phyloP scores from a whole-genome alignment of 202 grass and related monocot genomes.

The Zizania palustris region DNA sequence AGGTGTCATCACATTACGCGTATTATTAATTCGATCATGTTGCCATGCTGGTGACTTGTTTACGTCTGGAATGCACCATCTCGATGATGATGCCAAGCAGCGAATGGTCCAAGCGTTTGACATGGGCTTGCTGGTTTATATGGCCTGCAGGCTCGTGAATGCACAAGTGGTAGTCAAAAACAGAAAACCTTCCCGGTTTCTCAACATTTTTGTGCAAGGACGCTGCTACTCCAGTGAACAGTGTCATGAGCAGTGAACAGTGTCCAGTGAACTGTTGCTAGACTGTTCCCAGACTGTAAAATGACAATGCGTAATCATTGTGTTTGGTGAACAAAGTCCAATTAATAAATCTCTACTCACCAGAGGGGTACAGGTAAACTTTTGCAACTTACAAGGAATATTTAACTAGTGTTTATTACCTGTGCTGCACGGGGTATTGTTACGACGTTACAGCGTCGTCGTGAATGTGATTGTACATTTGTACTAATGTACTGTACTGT shows the following conservation, averaged over 20 bases:
- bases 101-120: neutral
- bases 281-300: neutral
- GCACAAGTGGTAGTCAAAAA: neutral
- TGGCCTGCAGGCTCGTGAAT: neutral
- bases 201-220: neutral
- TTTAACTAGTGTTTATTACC: neutral
- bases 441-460: neutral
- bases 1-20: slow-evolving; percentile 9
- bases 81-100: neutral
- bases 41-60: neutral
- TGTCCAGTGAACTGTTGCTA: neutral
- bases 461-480: slow-evolving; percentile 1
- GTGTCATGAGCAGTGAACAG: neutral
- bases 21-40: slow-evolving; percentile 17
- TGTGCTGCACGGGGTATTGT: neutral
- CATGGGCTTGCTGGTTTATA: neutral
- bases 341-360: neutral
- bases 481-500: no score
- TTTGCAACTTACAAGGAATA: neutral
- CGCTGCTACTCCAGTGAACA: no score
- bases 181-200: neutral
- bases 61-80: neutral
- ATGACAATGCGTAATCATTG: neutral
- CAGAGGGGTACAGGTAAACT: neutral
- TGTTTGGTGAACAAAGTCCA: neutral